phyloP scores from a whole-genome alignment of 1,139 yeast genomes.

The Taiozyma sp. region DNA sequence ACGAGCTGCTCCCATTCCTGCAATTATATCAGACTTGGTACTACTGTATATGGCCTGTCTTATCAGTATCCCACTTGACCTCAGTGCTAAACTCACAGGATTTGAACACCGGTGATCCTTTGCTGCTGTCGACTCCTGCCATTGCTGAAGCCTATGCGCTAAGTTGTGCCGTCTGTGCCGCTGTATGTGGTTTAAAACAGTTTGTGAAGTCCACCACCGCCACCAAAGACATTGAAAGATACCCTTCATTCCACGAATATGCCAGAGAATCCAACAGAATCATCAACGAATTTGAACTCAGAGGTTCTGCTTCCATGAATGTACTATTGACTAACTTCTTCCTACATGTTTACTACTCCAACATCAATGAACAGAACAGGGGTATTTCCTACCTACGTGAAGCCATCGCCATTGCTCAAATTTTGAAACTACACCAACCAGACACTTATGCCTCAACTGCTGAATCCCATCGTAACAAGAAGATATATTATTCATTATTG shows the following conservation, averaged over 20 bases:
- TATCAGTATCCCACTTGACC: slow-evolving; percentile 13
- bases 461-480: slow-evolving; percentile 18
- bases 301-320: slow-evolving; percentile 12
- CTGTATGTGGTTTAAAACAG: slow-evolving; percentile 17
- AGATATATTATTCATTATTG: slow-evolving; percentile 18
- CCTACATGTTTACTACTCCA: slow-evolving; percentile 17
- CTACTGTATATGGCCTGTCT: slow-evolving; percentile 22
- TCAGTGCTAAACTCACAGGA: slow-evolving; percentile 9
- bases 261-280: slow-evolving; percentile 19
- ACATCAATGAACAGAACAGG: slow-evolving; percentile 12
- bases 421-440: slow-evolving; percentile 18
- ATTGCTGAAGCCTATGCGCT: slow-evolving; percentile 17
- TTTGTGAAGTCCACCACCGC: slow-evolving; percentile 17
- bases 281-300: slow-evolving; percentile 14
- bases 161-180: slow-evolving; percentile 21
- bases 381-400: slow-evolving; percentile 19
- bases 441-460: slow-evolving; percentile 9
- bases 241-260: slow-evolving; percentile 15
- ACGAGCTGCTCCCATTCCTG: slow-evolving; percentile 17
- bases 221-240: slow-evolving; percentile 13
- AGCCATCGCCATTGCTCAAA: slow-evolving; percentile 19
- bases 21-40: slow-evolving; percentile 22
- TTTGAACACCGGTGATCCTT: slow-evolving; percentile 1
- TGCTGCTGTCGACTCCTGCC: slow-evolving; percentile 2
- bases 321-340: slow-evolving; percentile 16